phyloP scores from a whole-genome alignment of 208 protist species.

The Wallacemonas rigidus region DNA sequence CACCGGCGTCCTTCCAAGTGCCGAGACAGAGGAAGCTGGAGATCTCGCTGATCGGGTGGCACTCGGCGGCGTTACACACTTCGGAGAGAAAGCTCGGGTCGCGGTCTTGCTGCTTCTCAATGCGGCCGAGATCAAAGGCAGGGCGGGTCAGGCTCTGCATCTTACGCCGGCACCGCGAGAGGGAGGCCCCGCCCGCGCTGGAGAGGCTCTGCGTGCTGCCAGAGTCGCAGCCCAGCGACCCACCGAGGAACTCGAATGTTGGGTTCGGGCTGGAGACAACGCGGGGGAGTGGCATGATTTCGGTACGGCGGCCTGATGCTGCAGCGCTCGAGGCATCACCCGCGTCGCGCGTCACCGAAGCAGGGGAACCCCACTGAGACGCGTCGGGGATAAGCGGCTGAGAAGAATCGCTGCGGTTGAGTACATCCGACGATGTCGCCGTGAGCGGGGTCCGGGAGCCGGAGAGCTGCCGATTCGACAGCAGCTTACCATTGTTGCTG shows the following conservation, averaged over 20 bases:
- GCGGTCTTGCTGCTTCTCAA: conserved; percentile 38
- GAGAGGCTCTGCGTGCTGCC: conserved; percentile 15
- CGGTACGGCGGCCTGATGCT: neutral
- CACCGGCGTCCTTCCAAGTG: conserved; percentile 68
- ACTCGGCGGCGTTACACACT: conserved; percentile 68
- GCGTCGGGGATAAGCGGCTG: conserved; percentile 4
- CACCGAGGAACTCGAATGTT: neutral
- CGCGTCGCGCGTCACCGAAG: neutral
- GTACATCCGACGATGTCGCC: conserved; percentile 3
- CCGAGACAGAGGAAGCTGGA: conserved; percentile 65
- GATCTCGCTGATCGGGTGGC: conserved; percentile 68
- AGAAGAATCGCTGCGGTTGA: conserved; percentile 14
- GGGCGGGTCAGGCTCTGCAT: conserved; percentile 37
- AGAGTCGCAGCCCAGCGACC: conserved; percentile 1
- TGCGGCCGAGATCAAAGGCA: conserved; percentile 62
- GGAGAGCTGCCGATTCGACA: neutral
- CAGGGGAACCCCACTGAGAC: neutral
- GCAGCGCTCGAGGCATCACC: neutral
- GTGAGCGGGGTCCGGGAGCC: conserved; percentile 12
- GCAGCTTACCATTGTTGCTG: neutral
- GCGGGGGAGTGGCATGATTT: neutral
- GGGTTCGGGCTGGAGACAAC: conserved; percentile 7
- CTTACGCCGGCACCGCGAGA: conserved; percentile 49
- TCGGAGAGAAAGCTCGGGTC: conserved; percentile 14
- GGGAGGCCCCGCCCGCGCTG: conserved; percentile 16